A percentile compares a stretch with the other conserved stretches of the same genome.
Evolutionary conservation across 2,329 filamentous ascomycete genomes (phyloP).

Genomic region (Fulvia fulva): DNA sequence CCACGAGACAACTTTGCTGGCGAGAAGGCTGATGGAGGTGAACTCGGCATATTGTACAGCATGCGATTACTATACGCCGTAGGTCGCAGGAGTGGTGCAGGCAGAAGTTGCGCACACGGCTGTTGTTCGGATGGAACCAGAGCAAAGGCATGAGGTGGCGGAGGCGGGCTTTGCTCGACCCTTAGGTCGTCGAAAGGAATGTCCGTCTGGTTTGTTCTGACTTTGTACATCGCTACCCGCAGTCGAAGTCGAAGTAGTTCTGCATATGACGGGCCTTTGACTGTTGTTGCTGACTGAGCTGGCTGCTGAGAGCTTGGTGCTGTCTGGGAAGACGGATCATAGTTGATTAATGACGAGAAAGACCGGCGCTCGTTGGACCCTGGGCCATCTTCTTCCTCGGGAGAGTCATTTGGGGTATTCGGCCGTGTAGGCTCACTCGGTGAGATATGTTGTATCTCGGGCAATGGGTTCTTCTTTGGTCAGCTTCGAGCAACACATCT

Average conservation of each 20-base stretch:
- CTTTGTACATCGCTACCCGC: conserved; percentile 68
- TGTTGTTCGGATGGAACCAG: neutral
- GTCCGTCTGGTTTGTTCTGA: conserved; percentile 66
- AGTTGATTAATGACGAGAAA: conserved; percentile 48
- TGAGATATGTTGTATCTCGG: conserved; percentile 14
- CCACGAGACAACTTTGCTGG: conserved; percentile 22
- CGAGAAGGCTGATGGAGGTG: conserved; percentile 1
- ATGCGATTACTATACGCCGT: conserved; percentile 37
- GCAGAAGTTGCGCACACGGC: conserved; percentile 27
- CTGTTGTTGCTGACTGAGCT: neutral
- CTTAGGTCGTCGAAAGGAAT: conserved; percentile 59
- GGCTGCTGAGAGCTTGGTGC: conserved; percentile 10
- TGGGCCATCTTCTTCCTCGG: conserved; percentile 23
- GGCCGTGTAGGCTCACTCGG: conserved; percentile 24
- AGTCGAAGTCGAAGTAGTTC: conserved; percentile 66
- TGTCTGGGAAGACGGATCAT: conserved; percentile 41
- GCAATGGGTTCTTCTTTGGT: conserved; percentile 1
- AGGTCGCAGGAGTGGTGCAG: conserved; percentile 39
- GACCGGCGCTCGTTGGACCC: conserved; percentile 35
- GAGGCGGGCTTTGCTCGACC: conserved; percentile 14
- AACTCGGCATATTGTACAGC: conserved; percentile 27
- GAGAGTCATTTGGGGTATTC: conserved; percentile 24
- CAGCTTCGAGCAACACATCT: neutral
- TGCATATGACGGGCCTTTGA: conserved; percentile 43
- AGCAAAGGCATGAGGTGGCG: neutral